phyloP scores from a whole-genome alignment of 2,329 filamentous ascomycete species.

The Penicillium sp. region DNA sequence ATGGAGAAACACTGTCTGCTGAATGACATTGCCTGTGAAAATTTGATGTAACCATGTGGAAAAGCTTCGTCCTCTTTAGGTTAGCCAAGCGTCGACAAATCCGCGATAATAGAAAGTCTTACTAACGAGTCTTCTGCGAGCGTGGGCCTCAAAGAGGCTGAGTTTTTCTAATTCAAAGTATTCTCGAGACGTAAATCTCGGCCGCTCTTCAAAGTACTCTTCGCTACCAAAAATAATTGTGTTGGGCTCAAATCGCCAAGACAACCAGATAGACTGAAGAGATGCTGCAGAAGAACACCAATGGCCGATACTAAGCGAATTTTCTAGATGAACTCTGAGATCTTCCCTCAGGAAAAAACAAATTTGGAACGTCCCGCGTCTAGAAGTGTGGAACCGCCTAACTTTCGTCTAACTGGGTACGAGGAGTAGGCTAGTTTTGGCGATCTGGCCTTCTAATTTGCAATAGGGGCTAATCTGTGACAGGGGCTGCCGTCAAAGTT shows the following conservation, averaged over 20 bases:
- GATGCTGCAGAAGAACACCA: neutral
- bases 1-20: neutral
- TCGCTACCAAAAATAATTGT: neutral
- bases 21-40: neutral
- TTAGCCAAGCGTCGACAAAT: neutral
- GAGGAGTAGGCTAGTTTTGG: constrained; percentile 12
- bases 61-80: neutral
- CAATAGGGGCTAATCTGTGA: constrained; percentile 16
- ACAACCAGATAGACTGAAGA: neutral
- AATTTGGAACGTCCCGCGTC: constrained; percentile 1
- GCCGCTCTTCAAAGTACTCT: neutral
- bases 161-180: neutral
- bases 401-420: neutral
- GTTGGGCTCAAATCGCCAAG: neutral
- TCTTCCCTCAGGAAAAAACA: neutral
- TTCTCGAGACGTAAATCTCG: neutral
- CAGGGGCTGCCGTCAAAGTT: constrained; percentile 20
- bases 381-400: neutral
- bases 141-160: neutral
- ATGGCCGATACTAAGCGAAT: neutral
- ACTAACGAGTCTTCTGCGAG: neutral
- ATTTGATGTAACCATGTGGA: constrained; percentile 4
- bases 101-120: neutral
- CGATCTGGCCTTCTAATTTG: constrained; percentile 12
- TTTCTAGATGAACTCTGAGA: neutral